phyloP scores from a whole-genome alignment of 345 rosid genomes.

The Gossypium anomalum region DNA sequence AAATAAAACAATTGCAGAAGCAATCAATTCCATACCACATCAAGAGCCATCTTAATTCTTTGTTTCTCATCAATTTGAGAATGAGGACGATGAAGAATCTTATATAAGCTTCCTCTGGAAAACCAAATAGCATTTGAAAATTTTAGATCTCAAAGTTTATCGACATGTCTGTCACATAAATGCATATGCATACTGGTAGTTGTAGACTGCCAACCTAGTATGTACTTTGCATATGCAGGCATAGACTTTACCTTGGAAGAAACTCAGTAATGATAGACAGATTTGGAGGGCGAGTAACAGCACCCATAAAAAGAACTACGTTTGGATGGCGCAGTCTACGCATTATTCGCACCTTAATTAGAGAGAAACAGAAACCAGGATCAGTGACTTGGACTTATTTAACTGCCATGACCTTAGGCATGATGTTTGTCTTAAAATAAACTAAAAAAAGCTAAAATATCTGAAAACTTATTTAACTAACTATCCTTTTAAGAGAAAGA shows the following conservation, averaged over 20 bases:
- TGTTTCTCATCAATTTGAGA: constrained; percentile 87
- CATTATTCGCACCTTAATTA: constrained; percentile 88
- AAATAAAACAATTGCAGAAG: background rate
- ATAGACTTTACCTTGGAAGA: constrained; percentile 74
- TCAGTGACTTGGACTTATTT: constrained; percentile 6
- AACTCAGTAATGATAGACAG: constrained; percentile 94
- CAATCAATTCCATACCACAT: constrained; percentile 63
- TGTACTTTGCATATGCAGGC: constrained; percentile 8
- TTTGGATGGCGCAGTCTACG: constrained; percentile 98
- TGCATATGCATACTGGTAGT: background rate
- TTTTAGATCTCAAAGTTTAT: constrained; percentile 7
- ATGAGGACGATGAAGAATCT: constrained; percentile 90
- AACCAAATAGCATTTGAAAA: constrained; percentile 20
- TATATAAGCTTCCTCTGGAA: constrained; percentile 89
- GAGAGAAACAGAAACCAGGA: constrained; percentile 4
- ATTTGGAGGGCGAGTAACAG: constrained; percentile 97
- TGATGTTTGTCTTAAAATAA: background rate
- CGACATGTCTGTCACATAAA: background rate
- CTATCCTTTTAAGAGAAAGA: background rate
- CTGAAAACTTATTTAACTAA: background rate
- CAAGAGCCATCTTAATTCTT: constrained; percentile 98
- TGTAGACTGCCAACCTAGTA: constrained; percentile 4
- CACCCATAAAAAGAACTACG: constrained; percentile 95
- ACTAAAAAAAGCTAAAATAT: constrained; percentile 1
- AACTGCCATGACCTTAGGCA: constrained; percentile 11